Evolutionary conservation across 2,329 filamentous ascomycete species (phyloP).

Genomic region (Ambrosiella xylebori): DNA sequence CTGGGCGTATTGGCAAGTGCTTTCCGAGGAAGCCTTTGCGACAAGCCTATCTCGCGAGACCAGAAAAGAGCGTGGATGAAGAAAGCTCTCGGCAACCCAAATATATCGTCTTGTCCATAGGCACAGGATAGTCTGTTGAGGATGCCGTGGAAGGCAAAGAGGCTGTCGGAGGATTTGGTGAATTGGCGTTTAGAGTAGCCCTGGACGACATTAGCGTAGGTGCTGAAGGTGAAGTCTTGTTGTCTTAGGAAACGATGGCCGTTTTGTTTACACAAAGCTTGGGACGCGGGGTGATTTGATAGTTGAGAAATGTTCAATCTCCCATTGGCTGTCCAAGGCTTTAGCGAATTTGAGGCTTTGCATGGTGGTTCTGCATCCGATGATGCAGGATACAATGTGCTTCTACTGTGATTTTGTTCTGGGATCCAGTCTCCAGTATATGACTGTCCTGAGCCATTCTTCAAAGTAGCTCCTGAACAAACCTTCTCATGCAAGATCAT

Average conservation of each 20-base stretch:
- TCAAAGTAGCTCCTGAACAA: background rate
- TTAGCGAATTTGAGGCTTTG: no score
- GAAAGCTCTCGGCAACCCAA: slow-evolving; percentile 1
- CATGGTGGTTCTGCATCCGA: no score
- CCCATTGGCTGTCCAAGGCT: no score
- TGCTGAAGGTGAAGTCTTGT: background rate
- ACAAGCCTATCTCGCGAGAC: background rate
- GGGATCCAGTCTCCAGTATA: no score
- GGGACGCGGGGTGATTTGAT: background rate
- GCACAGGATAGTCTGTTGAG: background rate
- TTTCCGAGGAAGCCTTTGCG: background rate
- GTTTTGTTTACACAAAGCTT: background rate
- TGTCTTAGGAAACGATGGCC: background rate
- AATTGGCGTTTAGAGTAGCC: background rate
- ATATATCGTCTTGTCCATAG: background rate
- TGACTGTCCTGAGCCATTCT: no score
- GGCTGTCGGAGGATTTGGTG: background rate
- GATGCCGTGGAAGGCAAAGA: slow-evolving; percentile 1
- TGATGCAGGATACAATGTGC: no score
- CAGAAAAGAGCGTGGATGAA: slow-evolving; percentile 4
- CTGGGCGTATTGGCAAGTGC: background rate
- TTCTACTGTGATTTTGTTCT: no score
- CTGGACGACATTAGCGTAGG: background rate
- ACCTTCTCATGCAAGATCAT: background rate
- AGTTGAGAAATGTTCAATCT: no score